Evolutionary conservation across 2,329 filamentous ascomycete genomes (phyloP), one percentile per base, ranked within the genome.

Genomic region (Calonectria pauciramosa): DNA sequence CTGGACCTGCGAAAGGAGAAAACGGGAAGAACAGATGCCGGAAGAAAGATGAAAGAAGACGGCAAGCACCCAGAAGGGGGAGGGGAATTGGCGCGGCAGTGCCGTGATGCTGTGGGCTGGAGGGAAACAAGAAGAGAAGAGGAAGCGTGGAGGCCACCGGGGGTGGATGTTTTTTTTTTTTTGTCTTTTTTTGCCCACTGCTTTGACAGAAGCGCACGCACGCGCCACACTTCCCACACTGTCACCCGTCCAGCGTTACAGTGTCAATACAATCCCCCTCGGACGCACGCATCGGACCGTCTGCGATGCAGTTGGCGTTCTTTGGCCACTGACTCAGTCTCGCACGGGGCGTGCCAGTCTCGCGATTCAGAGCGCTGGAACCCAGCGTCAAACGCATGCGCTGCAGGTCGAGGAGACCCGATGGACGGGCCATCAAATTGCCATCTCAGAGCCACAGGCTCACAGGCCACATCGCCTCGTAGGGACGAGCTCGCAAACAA

Each of bases 21-120:
- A 75, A 80, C 75, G 71, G 82, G 83, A 83, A 83, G 82, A 85
- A 85, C 82, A 83, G 80, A 83, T 80, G 80, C 79, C 79, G 79
- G 79, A 78, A 80, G 78, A 80, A 80, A 78, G 82, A 82, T 81
- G 77, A 82, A 83, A 79, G 80, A 81, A 82, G 82, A 84, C 81
- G 81, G 82, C 80, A 84, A 85, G 85, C 85, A 86, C 86, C 86
- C 86, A 84, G 78, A 78, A 79, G 78, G 82, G 80, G 77, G 72
- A 69, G 74, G 81, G 78, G 80, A 80, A 86, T 87, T 87, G 87
- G 83, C 86, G 84, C 86, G 86, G 86, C 86, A 85, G 85, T 84
- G 86, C 85, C 86, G 82, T 83, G 78, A 81, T 82, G 80, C 82
- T 82, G 80, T 82, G 79, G 79, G 81, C 78, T 81, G 79, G 74